These are phyloP conservation scores for Areca catechu DNA, from an alignment of 176 grass and related monocot genomes.

Conservation along the genomic window DNA sequence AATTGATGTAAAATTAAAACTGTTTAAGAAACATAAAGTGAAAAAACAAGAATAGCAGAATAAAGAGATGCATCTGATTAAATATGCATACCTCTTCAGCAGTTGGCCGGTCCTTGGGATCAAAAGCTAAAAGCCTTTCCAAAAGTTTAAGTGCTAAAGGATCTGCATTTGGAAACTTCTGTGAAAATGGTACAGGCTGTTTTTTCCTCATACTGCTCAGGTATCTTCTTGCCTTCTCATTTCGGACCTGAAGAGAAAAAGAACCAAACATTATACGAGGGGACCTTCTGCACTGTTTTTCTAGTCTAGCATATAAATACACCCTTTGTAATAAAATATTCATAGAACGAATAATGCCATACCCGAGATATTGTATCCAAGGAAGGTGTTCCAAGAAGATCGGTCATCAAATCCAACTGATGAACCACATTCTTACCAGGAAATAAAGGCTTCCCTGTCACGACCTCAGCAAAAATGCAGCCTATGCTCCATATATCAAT, in stretches of 20 bases:
- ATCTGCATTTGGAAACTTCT: conserved; percentile 90
- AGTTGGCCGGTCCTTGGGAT: conserved; percentile 90
- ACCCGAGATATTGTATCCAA: conserved; percentile 66
- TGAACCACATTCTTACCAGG: conserved; percentile 99
- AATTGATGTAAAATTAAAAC: too few species aligned
- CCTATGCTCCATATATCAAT: conserved; percentile 99
- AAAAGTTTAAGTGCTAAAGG: conserved; percentile 71
- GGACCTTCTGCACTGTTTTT: too few species aligned
- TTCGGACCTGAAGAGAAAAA: conserved; percentile 51
- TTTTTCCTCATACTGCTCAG: conserved; percentile 77
- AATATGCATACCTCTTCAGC: conserved; percentile 58
- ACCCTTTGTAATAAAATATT: too few species aligned
- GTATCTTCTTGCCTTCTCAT: conserved; percentile 90
- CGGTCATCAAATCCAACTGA: conserved; percentile 96
- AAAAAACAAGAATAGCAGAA: too few species aligned
- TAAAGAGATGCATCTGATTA: too few species aligned
- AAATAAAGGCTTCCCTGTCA: conserved; percentile 94
- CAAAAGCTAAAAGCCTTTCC: conserved; percentile 83
- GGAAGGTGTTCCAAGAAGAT: conserved; percentile 82
- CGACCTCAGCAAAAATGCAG: conserved; percentile 95
- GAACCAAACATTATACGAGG: not conserved
- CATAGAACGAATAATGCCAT: not conserved
- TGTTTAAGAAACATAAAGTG: too few species aligned
- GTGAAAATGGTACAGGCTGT: conserved; percentile 54
- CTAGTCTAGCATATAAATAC: too few species aligned